Evolutionary conservation across 2,329 filamentous ascomycete species (phyloP).

Genomic region (Nectriaceae sp.): DNA sequence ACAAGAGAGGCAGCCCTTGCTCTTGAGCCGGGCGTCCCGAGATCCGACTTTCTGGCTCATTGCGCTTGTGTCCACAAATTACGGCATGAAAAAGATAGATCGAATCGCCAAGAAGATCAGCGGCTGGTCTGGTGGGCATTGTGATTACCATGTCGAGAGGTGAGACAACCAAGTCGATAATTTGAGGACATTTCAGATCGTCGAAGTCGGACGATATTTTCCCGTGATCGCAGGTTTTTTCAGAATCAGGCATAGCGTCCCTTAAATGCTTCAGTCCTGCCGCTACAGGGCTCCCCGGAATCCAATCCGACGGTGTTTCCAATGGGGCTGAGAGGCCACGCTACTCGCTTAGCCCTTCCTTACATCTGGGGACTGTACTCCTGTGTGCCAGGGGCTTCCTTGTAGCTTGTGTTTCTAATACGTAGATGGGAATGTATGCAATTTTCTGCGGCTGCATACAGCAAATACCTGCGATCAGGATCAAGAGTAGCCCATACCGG

Average conservation of each 20-base stretch:
- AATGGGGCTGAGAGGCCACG: neutral
- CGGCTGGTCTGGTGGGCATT: too few species aligned
- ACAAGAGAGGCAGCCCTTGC: conserved; percentile 7
- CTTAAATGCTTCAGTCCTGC: neutral
- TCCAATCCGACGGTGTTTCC: neutral
- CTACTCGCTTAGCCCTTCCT: too few species aligned
- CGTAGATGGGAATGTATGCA: too few species aligned
- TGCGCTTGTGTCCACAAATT: neutral
- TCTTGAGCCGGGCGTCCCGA: conserved; percentile 7
- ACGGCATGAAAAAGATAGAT: neutral
- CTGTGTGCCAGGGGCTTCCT: too few species aligned
- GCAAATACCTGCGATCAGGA: too few species aligned
- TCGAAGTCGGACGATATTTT: neutral
- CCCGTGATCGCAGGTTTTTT: conserved; percentile 11
- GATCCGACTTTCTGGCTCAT: conserved; percentile 9
- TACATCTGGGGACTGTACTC: too few species aligned
- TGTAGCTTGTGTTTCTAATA: too few species aligned
- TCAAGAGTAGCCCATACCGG: too few species aligned
- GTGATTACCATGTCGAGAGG: too few species aligned
- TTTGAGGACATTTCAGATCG: neutral
- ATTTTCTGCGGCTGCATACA: too few species aligned
- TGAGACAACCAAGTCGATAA: neutral
- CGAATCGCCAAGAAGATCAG: neutral
- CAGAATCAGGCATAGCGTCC: conserved; percentile 6
- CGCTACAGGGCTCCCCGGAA: neutral